Evolutionary conservation across 179 eudicot species (phyloP).

Genomic region (Corrigiola litoralis): DNA sequence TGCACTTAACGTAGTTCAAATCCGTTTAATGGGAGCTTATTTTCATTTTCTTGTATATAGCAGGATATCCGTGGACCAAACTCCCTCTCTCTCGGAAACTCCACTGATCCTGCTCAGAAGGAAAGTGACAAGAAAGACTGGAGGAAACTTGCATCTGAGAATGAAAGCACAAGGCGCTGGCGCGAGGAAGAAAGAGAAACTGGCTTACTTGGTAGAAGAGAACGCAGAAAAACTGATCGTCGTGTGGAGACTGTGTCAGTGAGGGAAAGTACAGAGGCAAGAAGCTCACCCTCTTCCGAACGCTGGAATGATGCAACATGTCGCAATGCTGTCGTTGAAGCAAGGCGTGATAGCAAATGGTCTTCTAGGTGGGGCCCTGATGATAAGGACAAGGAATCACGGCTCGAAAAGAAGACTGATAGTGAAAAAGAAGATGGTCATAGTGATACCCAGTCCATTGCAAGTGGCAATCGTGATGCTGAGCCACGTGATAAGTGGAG

Average conservation of each 20-base stretch:
- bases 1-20: neutral
- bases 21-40: neutral
- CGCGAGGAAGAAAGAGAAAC: conserved; percentile 99
- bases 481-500: conserved; percentile 98
- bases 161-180: conserved; percentile 83
- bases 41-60: neutral
- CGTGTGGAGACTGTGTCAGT: conserved; percentile 60
- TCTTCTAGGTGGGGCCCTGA: conserved; percentile 97
- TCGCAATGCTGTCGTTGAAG: conserved; percentile 58
- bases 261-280: conserved; percentile 58
- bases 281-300: conserved; percentile 58
- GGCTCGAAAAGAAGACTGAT: conserved; percentile 63
- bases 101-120: conserved; percentile 64
- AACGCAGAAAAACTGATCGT: conserved; percentile 64
- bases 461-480: conserved; percentile 44
- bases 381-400: conserved; percentile 79
- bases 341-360: conserved; percentile 95
- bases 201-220: conserved; percentile 90
- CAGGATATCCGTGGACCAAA: conserved; percentile 80
- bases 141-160: conserved; percentile 64
- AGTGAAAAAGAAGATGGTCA: conserved; percentile 72
- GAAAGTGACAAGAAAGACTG: conserved; percentile 85
- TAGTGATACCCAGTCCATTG: conserved; percentile 44
- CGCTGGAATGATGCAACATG: conserved; percentile 66
- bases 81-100: conserved; percentile 69